Base-by-base conservation (phyloP, 2,329 filamentous ascomycete genomes). In the Stagonosporopsis cucurbitacearum region DNA sequence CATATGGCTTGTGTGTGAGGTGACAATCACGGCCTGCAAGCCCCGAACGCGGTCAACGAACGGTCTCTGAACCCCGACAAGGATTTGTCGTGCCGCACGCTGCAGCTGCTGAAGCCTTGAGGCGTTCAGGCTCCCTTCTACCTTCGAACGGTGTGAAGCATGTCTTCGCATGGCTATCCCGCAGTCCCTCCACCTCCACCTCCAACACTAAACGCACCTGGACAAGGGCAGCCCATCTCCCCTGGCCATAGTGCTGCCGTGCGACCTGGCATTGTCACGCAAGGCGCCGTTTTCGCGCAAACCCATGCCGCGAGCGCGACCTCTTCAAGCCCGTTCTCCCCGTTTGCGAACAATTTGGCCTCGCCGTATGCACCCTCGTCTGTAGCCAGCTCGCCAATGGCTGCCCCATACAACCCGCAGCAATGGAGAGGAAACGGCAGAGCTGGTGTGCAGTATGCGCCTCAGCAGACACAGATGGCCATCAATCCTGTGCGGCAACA, bases 341-440 rank as follows among this genome's bases (percentile, higher is more conserved):
- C 75, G 32, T 74, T 71, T 56, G 68, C 45, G 50, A 63, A 69
- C 57, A 60, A 57, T 40, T 66, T 71, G 30, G 62, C 72, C 32
- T 72, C 72, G 56, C 58, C 70, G 32, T 72, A 72, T 68, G 65
- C 70, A 44, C 62, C 70, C 17, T 71, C 70, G 20, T 68, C 71
- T n/a, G 54, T 58, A 48, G 55, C 65, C 9, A 59, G 69, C 52
- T 74, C 71, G 45, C 70, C 74, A 44, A 74, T 77, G 74, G 71
- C 74, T 33, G 68, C 70, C 44, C 75, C 79, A 1, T 82, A 82
- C 71, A 81, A 81, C 64, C 80, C 80, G 32, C 77, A 78, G 64
- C 79, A 81, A 75, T 82, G 80, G 80, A 74, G 70, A 62, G 73
- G 76, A 56, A 67, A 67, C 50, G 74, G 69, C 15, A 71, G 73